A percentile compares a stretch with the other conserved stretches of the same genome.
phyloP scores from a whole-genome alignment of 768 basidiomycete genomes.

The Lactarius pseudohatsudake region DNA sequence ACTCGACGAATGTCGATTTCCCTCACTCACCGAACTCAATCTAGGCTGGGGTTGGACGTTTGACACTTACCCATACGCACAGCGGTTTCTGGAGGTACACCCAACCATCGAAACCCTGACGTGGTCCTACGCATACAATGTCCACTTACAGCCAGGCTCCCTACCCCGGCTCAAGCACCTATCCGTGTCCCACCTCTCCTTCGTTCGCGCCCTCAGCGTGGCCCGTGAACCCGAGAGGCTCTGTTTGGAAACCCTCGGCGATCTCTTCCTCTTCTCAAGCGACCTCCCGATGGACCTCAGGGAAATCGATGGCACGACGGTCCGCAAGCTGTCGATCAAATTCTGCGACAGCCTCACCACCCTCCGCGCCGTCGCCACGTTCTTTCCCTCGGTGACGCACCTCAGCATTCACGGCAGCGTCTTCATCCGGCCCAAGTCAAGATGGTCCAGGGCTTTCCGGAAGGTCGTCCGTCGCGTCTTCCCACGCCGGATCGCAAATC shows the following conservation, averaged over 20 bases:
- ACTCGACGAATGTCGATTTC: conserved; percentile 22
- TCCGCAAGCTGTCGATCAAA: conserved; percentile 23
- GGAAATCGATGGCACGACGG: conserved; percentile 19
- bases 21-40: conserved; percentile 21
- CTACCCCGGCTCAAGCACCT: conserved; percentile 24
- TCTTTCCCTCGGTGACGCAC: conserved; percentile 24
- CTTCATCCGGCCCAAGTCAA: conserved; percentile 17
- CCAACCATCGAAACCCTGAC: conserved; percentile 24
- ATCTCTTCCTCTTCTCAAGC: conserved; percentile 26
- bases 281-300: conserved; percentile 23
- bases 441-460: conserved; percentile 19
- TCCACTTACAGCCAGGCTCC: conserved; percentile 11
- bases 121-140: conserved; percentile 23
- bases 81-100: conserved; percentile 25
- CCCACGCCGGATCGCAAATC: conserved; percentile 16
- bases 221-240: conserved; percentile 20
- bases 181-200: conserved; percentile 25
- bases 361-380: conserved; percentile 24
- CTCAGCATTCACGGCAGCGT: conserved; percentile 25
- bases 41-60: conserved; percentile 27
- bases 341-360: conserved; percentile 26
- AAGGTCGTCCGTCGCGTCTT: conserved; percentile 17
- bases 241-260: conserved; percentile 22
- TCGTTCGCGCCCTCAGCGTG: conserved; percentile 23
- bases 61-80: conserved; percentile 23